These are phyloP conservation scores for Capniomyces stellatus DNA, from an alignment of 371 early-diverging fungal genomes.

Conservation along the genomic window DNA sequence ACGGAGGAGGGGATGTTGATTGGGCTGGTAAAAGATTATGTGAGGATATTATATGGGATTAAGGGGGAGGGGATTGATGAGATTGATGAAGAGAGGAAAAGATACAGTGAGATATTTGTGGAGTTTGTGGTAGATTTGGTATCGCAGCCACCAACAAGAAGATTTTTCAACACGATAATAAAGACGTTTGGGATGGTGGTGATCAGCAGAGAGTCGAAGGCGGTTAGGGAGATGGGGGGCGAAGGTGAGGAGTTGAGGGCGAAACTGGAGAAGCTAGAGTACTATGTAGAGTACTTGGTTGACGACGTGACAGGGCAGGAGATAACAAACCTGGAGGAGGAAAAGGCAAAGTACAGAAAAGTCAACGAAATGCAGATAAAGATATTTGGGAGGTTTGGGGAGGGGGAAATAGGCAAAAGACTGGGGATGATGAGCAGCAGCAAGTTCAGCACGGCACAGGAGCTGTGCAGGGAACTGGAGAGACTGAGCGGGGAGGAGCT, in stretches of 20 bases:
- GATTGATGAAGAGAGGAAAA: conserved; percentile 5
- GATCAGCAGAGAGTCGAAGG: conserved; percentile 35
- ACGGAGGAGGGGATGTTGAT: conserved; percentile 7
- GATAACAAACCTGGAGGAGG: conserved; percentile 26
- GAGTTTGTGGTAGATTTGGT: conserved; percentile 73
- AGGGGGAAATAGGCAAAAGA: background rate
- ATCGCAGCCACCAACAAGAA: conserved; percentile 76
- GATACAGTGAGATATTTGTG: conserved; percentile 50
- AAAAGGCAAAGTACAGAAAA: conserved; percentile 26
- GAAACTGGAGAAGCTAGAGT: conserved; percentile 39
- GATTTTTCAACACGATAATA: conserved; percentile 62
- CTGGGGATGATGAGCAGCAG: background rate
- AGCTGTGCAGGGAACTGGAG: background rate
- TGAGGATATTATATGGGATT: background rate
- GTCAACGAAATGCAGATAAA: background rate
- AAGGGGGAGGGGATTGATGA: background rate
- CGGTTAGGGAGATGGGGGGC: conserved; percentile 20
- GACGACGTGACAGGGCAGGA: conserved; percentile 64
- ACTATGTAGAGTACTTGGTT: conserved; percentile 59
- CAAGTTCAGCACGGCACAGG: background rate
- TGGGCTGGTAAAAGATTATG: conserved; percentile 4
- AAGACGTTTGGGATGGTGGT: conserved; percentile 60
- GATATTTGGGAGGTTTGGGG: background rate
- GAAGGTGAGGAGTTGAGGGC: conserved; percentile 28
- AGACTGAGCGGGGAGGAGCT: background rate